Base-by-base conservation (phyloP, 2,329 filamentous ascomycete genomes). In the Pseudogymnoascus verrucosus region DNA sequence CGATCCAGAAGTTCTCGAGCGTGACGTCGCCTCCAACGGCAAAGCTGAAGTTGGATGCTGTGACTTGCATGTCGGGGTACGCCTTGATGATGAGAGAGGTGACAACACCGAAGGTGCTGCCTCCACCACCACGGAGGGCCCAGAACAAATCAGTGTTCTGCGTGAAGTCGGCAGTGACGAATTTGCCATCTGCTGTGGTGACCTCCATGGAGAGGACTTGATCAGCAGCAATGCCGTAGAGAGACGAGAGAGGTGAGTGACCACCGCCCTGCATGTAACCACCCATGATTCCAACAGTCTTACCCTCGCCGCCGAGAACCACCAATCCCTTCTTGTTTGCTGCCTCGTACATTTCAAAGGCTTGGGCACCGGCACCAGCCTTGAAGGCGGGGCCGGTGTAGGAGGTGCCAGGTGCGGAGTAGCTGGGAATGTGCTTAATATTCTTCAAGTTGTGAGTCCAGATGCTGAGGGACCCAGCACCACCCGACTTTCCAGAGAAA, bases 191-290 rank as follows among this genome's bases (percentile, higher is more conserved):
- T 0, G 80, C 79, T 0, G 80, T 82, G 1, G 88, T 79, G 0
- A 86, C 74, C 26, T 84, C 78, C 72, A 83, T 78, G 65, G 84
- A 77, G 1, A 89, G 71, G 1, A 84, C 81, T 44, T 88, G 81
- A 67, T 89, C 87, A 0, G 81, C 83, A 2, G 75, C 85, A 16
- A 89, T 74, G 0, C 86, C 86, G 64, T 81, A 81, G 1, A 73
- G 75, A 0, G 82, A 79, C 0, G 76, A 72, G 1, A 88, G 73
- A 0, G 82, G 71, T 0, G 79, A 82, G 70, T 89, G 86, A 0
- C 86, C 86, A 1, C 83, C 86, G 0, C 84, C 85, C 26, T 84
- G 82, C 1, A 81, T 76, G 60, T 84, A 89, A 0, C 86, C 86
- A 23, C 68, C 69, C 16, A 61, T 57, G n/a, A 66, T 44, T 4